Evolutionary conservation across 805 yeast species (phyloP).

Genomic region (Zygoascus bituminiphila): DNA sequence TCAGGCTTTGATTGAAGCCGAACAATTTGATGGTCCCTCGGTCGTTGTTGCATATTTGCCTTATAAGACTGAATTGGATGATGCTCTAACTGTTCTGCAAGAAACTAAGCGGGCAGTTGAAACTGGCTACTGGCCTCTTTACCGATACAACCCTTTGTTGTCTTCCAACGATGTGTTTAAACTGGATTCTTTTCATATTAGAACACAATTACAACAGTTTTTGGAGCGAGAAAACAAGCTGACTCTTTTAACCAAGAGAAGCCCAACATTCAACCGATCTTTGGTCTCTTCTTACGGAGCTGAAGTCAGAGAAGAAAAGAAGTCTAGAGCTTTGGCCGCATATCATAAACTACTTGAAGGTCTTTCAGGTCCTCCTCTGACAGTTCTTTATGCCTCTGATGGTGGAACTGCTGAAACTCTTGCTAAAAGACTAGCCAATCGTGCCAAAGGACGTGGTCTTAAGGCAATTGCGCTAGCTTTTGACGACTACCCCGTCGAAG

Average conservation of each 20-base stretch:
- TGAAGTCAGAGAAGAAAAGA: slow-evolving; percentile 51
- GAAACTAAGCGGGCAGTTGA: slow-evolving; percentile 88
- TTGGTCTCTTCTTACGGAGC: slow-evolving; percentile 56
- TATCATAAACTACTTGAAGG: slow-evolving; percentile 73
- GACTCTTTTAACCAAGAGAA: slow-evolving; percentile 59
- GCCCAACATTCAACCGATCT: slow-evolving; percentile 72
- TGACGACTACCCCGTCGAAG: slow-evolving; percentile 69
- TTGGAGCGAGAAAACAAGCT: slow-evolving; percentile 85
- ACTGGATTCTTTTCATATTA: slow-evolving; percentile 76
- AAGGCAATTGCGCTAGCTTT: slow-evolving; percentile 56
- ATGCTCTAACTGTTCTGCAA: slow-evolving; percentile 66
- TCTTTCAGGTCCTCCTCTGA: slow-evolving; percentile 83
- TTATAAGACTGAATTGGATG: slow-evolving; percentile 46
- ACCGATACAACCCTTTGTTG: slow-evolving; percentile 67
- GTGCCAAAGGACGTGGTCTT: slow-evolving; percentile 74
- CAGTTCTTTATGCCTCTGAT: slow-evolving; percentile 81
- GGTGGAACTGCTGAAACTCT: slow-evolving; percentile 81
- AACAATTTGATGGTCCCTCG: slow-evolving; percentile 82
- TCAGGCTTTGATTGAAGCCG: slow-evolving; percentile 86
- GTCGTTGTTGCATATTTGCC: slow-evolving; percentile 88
- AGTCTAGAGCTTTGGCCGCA: slow-evolving; percentile 64
- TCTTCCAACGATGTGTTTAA: slow-evolving; percentile 50
- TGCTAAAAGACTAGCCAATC: slow-evolving; percentile 69
- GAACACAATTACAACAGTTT: slow-evolving; percentile 67
- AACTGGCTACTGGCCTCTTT: slow-evolving; percentile 94